Evolutionary conservation across 352 stramenopile genomes (phyloP).

Genomic region (Pythium utonaiense): DNA sequence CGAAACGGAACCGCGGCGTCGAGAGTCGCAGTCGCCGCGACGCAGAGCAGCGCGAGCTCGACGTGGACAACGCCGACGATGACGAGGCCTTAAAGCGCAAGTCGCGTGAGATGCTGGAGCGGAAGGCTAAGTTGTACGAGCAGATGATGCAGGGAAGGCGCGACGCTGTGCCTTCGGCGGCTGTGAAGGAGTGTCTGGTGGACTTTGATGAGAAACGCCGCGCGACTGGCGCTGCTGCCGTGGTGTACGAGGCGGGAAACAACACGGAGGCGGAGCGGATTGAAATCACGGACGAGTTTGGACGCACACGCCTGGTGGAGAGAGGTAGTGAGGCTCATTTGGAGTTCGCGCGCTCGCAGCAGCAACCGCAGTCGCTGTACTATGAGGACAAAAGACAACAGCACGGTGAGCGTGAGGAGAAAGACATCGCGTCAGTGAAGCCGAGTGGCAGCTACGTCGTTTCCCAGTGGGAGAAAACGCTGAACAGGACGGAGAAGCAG

Average conservation of each 20-base stretch:
- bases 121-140: constrained; percentile 79
- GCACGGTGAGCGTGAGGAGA: not conserved
- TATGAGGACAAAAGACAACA: constrained; percentile 20
- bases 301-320: constrained; percentile 39
- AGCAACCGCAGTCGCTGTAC: constrained; percentile 13
- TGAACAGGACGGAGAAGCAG: constrained; percentile 58
- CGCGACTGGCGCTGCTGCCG: constrained; percentile 20
- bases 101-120: constrained; percentile 55
- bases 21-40: constrained; percentile 52
- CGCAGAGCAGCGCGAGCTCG: constrained; percentile 37
- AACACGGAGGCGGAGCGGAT: constrained; percentile 10
- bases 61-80: constrained; percentile 55
- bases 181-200: constrained; percentile 56
- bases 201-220: constrained; percentile 63
- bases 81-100: constrained; percentile 54
- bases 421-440: not conserved
- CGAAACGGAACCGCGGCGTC: constrained; percentile 53
- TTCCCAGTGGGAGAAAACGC: constrained; percentile 77
- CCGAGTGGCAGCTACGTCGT: constrained; percentile 57
- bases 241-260: not conserved
- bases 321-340: constrained; percentile 36
- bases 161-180: constrained; percentile 3
- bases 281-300: constrained; percentile 63
- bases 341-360: constrained; percentile 17
- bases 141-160: constrained; percentile 41